Evolutionary conservation across 768 basidiomycete species (phyloP), one percentile per base, ranked within the genome.

Genomic region (Kwoniella dejecticola): DNA sequence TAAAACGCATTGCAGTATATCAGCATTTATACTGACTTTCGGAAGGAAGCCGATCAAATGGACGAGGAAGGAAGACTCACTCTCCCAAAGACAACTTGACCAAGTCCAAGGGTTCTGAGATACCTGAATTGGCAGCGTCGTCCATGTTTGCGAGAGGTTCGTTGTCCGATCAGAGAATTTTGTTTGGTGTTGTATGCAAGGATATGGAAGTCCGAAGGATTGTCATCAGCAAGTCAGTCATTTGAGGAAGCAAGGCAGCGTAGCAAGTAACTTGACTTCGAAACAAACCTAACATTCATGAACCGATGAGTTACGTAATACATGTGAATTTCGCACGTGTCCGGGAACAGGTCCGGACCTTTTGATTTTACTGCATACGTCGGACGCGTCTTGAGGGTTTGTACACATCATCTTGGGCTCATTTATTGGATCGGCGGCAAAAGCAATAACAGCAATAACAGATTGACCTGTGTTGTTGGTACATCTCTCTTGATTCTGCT

Each of bases 61-160:
- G n/a, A 19, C 8, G 6, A 21, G 53, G 44, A n/a, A 30, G 19
- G n/a, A 23, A 19, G 11, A 74, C 77, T 66, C 57, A 77, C 83
- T 99, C 96, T 76, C 90, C 92, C 66, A 99, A 85, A 38, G 94
- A 95, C 31, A 98, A 85, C 64, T 94, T 86, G 75, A 99, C 95
- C 72, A 98, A 86, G 79, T 99, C 96, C 80, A 99, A 91, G 21
- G 96, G 96, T 79, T 96, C 94, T n/a, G 76, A 59, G 31, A 79
- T 75, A 12, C 68, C 58, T 40, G 72, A 36, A 47, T 66, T 70
- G 41, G 70, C 72, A 29, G 66, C 62, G 49, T 69, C 66, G 62
- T 77, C 77, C 77, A 79, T 79, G 24, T 59, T 44, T 1, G 13
- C 12, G 11, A 15, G 17, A 12, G 6, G 11, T 42, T 12, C 8